Evolutionary conservation across 2,329 filamentous ascomycete species (phyloP), one percentile per base, ranked within the genome.

Genomic region (Periconia sp.): DNA sequence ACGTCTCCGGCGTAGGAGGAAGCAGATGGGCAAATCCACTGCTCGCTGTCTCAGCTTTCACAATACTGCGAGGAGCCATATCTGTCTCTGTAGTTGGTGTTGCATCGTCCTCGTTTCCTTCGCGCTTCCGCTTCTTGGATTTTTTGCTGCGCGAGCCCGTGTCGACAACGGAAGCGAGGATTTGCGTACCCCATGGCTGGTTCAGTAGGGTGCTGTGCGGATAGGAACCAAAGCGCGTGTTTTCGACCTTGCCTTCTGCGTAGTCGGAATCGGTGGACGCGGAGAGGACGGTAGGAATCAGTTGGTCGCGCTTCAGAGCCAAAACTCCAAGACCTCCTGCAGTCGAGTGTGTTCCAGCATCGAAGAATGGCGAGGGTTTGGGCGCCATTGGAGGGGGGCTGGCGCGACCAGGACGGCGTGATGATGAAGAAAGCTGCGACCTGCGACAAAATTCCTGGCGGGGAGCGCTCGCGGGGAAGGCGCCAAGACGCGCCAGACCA

Each of bases 101-200:
- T 32, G 21, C 23, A 12, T 47, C 55, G 23, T 64, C 59, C 34
- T 70, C 66, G 22, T 65, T 63, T 22, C 62, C 68, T 15, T 72
- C 73, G 36, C 72, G 65, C 59, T 77, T 78, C 40, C 81, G 77
- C 69, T 77, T 74, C 59, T 63, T 64, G 6, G 55, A 58, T 46
- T 86, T 87, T 37, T 87, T 81, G 23, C 90, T 90, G 57, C 91
- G 79, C n/a, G 90, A 94, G 10, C 92, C 91, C 0, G 92, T 96
- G 62, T 96, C 89, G 43, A 96, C 91, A 22, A 86, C 83, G 2
- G 91, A 96, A 6, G 94, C 94, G 33, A 89, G 81, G 16, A 97
- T 85, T 67, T 97, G 94, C 5, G 88, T 90, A 19, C 94, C 94
- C 92, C 92, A 97, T 29, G 89, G 87, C 40, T 91, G 77, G 4